Evolutionary conservation across 352 stramenopile species (phyloP).

Genomic region (Pythium graminicola): DNA sequence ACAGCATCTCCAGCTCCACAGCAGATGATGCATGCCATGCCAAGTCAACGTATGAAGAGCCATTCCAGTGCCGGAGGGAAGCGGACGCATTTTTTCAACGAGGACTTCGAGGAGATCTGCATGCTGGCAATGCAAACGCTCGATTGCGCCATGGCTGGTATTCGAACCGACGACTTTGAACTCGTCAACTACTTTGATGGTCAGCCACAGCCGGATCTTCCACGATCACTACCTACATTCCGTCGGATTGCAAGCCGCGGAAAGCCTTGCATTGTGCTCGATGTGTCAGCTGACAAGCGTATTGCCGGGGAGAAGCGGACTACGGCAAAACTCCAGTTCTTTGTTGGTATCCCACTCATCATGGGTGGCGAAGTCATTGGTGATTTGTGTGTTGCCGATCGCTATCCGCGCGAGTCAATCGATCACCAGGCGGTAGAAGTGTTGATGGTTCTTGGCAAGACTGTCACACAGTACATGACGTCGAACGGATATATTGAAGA

Average conservation of each 20-base stretch:
- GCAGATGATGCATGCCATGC: conserved; percentile 9
- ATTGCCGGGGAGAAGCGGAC: conserved; percentile 84
- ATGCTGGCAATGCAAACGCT: conserved; percentile 84
- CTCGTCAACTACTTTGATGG: conserved; percentile 76
- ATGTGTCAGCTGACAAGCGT: conserved; percentile 82
- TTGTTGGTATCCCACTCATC: conserved; percentile 80
- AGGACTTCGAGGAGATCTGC: conserved; percentile 86
- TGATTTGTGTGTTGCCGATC: conserved; percentile 79
- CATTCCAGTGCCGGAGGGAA: conserved; percentile 15
- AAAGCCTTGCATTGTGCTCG: conserved; percentile 85
- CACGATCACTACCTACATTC: conserved; percentile 78
- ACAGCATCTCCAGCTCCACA: conserved; percentile 27
- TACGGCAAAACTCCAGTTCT: conserved; percentile 82
- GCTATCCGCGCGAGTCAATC: conserved; percentile 69
- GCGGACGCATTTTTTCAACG: conserved; percentile 83
- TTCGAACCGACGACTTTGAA: conserved; percentile 84
- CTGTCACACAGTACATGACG: conserved; percentile 85
- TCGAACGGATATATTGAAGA: conserved; percentile 76
- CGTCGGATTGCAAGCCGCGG: conserved; percentile 73
- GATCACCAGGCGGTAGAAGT: conserved; percentile 83
- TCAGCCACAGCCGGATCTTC: conserved; percentile 43
- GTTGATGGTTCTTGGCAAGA: conserved; percentile 81
- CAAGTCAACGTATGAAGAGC: conserved; percentile 4
- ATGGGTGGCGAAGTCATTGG: conserved; percentile 81
- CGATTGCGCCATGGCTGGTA: conserved; percentile 79